phyloP scores from a whole-genome alignment of 1,284 basidiomycete genomes.

The Ceratobasidium papillatum region DNA sequence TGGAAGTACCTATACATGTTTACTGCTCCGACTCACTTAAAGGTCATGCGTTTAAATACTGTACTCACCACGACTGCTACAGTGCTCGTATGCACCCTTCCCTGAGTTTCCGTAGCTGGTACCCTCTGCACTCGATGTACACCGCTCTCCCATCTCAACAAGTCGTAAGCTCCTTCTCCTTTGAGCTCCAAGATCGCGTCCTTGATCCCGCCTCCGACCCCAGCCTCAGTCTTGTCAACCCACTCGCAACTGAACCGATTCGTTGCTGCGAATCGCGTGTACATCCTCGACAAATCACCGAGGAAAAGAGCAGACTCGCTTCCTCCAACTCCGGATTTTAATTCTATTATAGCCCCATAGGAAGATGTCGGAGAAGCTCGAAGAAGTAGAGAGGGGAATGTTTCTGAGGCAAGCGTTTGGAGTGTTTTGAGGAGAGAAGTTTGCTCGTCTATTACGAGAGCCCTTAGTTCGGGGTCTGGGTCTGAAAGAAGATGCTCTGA shows the following conservation, averaged over 20 bases:
- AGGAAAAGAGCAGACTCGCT: constrained; percentile 88
- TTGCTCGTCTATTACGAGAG: constrained; percentile 79
- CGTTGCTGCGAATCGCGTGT: constrained; percentile 70
- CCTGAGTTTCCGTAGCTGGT: constrained; percentile 86
- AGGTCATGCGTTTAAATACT: constrained; percentile 40
- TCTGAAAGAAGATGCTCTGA: constrained; percentile 72
- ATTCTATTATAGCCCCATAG: constrained; percentile 84
- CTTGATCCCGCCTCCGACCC: constrained; percentile 69
- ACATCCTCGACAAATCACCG: constrained; percentile 84
- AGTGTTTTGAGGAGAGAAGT: constrained; percentile 61
- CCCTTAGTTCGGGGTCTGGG: constrained; percentile 77
- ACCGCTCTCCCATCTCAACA: constrained; percentile 88
- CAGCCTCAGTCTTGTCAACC: constrained; percentile 48
- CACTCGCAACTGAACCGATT: constrained; percentile 54
- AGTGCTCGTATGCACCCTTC: constrained; percentile 92
- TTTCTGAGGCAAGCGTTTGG: constrained; percentile 59
- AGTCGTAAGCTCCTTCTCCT: constrained; percentile 81
- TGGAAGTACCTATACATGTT: constrained; percentile 72
- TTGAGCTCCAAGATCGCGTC: constrained; percentile 87
- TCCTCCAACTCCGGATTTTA: constrained; percentile 94
- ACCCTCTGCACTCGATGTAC: constrained; percentile 97
- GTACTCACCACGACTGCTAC: constrained; percentile 79
- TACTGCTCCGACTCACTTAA: constrained; percentile 6
- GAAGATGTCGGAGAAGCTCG: constrained; percentile 71
- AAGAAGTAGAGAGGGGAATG: constrained; percentile 76